phyloP scores from a whole-genome alignment of 2,329 filamentous ascomycete species.

The Acrodontium crateriforme region DNA sequence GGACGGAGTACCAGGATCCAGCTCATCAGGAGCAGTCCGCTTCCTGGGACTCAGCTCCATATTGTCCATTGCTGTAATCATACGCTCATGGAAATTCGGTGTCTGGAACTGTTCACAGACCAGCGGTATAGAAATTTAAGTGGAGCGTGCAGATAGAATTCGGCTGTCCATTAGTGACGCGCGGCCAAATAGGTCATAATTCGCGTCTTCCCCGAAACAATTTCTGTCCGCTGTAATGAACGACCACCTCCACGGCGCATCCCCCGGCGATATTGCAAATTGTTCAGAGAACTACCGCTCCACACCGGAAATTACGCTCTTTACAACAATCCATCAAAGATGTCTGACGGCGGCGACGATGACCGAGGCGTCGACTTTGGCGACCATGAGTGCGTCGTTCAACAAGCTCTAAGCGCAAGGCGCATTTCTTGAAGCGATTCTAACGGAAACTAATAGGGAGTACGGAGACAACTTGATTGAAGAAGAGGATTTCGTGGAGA shows the following conservation, averaged over 20 bases:
- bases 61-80: not conserved
- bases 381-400: slow-evolving; percentile 16
- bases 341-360: slow-evolving; percentile 31
- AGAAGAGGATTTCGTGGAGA: slow-evolving; percentile 41
- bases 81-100: not conserved
- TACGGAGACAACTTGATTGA: slow-evolving; percentile 25
- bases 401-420: slow-evolving; percentile 2
- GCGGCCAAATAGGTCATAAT: no score
- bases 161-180: no score
- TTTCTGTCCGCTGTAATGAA: no score
- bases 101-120: not conserved
- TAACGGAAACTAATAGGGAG: slow-evolving; percentile 12
- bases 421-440: not conserved
- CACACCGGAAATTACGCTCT: not conserved
- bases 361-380: slow-evolving; percentile 22
- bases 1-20: not conserved
- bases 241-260: no score
- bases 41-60: not conserved
- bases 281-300: not conserved
- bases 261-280: no score
- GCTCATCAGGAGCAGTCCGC: not conserved
- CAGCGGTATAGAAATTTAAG: not conserved
- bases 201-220: no score
- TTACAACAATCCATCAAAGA: slow-evolving; percentile 9
- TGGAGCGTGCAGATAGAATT: no score